Conservation (phyloP, 1,139 yeast genomes). For the Suhomyces guaymorum region DNA sequence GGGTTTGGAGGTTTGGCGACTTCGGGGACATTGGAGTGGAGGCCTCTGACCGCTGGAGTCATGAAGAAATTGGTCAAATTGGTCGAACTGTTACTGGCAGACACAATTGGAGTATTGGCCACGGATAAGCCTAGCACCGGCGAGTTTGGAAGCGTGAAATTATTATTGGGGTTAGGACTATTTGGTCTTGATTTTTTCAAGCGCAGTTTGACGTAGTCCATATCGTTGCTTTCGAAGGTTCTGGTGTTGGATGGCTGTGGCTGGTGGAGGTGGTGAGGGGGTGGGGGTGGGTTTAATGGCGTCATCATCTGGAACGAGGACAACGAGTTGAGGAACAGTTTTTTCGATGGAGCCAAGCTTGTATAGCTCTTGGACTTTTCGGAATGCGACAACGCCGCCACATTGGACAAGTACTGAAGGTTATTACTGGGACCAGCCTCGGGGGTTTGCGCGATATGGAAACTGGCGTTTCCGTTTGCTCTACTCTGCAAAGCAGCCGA, state of each 20-base stretch:
- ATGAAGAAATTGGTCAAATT: constrained; percentile 40
- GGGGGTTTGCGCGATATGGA: constrained; percentile 10
- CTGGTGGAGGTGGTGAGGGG: constrained; percentile 12
- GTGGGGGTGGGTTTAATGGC: constrained; percentile 40
- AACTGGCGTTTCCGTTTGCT: constrained; percentile 9
- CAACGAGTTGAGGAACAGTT: constrained; percentile 33
- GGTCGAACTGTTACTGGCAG: constrained; percentile 48
- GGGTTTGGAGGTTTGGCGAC: constrained; percentile 4
- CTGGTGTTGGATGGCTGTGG: constrained; percentile 10
- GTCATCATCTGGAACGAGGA: constrained; percentile 58
- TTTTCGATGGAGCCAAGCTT: constrained; percentile 15
- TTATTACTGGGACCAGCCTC: constrained; percentile 22
- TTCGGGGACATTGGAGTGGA: constrained; percentile 8
- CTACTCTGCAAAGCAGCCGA: constrained; percentile 4
- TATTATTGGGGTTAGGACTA: constrained; percentile 37
- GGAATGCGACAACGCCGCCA: constrained; percentile 18
- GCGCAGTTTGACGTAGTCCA: constrained; percentile 50
- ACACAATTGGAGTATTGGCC: constrained; percentile 45
- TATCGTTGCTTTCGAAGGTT: constrained; percentile 45
- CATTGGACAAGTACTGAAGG: constrained; percentile 24
- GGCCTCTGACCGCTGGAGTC: constrained; percentile 24
- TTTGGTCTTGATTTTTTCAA: constrained; percentile 74
- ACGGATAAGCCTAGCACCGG: constrained; percentile 51
- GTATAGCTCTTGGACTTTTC: constrained; percentile 20
- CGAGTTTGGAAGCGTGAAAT: constrained; percentile 61